Evolutionary conservation across 2,329 filamentous ascomycete species (phyloP), one percentile per base, ranked within the genome.

Genomic region (Fusarium keratoplasticum): DNA sequence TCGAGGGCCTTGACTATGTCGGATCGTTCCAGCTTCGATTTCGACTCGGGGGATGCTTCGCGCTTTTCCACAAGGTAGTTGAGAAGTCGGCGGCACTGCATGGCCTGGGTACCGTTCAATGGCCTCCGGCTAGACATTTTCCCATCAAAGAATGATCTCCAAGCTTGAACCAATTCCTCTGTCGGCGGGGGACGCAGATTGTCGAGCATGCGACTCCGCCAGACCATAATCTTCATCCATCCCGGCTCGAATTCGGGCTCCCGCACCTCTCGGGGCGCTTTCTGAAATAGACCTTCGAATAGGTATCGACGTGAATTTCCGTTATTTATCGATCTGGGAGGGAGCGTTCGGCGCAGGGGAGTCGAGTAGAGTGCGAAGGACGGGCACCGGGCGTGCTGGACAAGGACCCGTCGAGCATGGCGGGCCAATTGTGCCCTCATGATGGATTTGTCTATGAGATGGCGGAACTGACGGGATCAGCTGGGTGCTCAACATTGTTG

Each of bases 221-320:
- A 89, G 67, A 93, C 89, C 77, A 93, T 88, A 84, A 98, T 89
- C 18, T 88, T 89, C 73, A 91, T 90, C 78, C 95, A 89, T 62
- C 95, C 95, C 1, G 90, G 93, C 77, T 91, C 93, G 69, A 91
- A 85, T 76, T 91, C 87, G 60, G 91, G 86, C 25, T 90, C 86
- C 80, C 90, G 92, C 50, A 91, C 82, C 66, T 88, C 84, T 67
- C 89, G 87, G 20, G 90, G 87, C 5, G 89, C 84, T 76, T 91
- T 90, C 71, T 86, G 80, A 75, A 93, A 89, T 55, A 95, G 84
- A 29, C 87, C 87, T 40, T 80, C 78, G 76, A 95, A 87, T 67
- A 95, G 90, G 5, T 88, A 87, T 58, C 84, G 77, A 36, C 76
- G 72, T 27, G 77, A 79, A 16, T 50, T 67, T 29, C 70, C 65